A percentile compares a stretch with the other conserved stretches of the same genome.
These are phyloP conservation scores for Clavispora santaluciae DNA, from an alignment of 805 yeast genomes.

Conservation along the genomic window DNA sequence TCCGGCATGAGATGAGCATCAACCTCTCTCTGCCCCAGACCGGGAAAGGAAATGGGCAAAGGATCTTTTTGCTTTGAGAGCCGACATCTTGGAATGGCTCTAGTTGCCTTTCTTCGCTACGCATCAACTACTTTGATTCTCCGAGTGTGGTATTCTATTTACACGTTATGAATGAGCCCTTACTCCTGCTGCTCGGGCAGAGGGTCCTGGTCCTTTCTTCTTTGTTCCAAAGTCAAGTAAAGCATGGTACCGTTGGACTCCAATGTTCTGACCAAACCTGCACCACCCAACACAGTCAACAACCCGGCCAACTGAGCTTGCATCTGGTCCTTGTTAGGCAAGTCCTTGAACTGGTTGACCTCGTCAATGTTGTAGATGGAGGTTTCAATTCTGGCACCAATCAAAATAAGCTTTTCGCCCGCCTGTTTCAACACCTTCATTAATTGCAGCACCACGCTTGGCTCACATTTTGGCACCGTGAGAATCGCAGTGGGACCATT, in stretches of 20 bases:
- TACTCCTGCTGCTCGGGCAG: constrained; percentile 9
- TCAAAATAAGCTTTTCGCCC: constrained; percentile 68
- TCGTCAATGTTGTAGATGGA: constrained; percentile 48
- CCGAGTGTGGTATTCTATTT: not conserved
- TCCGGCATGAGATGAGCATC: constrained; percentile 10
- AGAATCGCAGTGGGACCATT: constrained; percentile 85
- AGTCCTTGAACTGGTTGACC: constrained; percentile 60
- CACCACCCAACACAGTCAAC: constrained; percentile 82
- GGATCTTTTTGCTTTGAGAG: no score
- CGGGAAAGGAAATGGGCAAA: no score
- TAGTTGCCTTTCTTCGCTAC: not conserved
- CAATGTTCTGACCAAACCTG: constrained; percentile 79
- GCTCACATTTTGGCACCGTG: constrained; percentile 63
- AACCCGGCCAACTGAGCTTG: constrained; percentile 81
- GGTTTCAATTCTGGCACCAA: constrained; percentile 81
- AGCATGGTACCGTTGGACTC: constrained; percentile 62
- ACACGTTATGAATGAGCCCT: not conserved
- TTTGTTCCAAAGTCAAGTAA: constrained; percentile 71
- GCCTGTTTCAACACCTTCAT: constrained; percentile 57
- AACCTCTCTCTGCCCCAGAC: no score
- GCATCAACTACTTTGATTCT: not conserved
- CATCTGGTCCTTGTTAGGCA: constrained; percentile 67
- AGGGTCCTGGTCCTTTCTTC: constrained; percentile 39
- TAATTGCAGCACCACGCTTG: constrained; percentile 58
- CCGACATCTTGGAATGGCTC: no score